A percentile compares a stretch with the other conserved stretches of the same genome.
phyloP scores from a whole-genome alignment of 495 filamentous ascomycete genomes.

The Xylaria curta region DNA sequence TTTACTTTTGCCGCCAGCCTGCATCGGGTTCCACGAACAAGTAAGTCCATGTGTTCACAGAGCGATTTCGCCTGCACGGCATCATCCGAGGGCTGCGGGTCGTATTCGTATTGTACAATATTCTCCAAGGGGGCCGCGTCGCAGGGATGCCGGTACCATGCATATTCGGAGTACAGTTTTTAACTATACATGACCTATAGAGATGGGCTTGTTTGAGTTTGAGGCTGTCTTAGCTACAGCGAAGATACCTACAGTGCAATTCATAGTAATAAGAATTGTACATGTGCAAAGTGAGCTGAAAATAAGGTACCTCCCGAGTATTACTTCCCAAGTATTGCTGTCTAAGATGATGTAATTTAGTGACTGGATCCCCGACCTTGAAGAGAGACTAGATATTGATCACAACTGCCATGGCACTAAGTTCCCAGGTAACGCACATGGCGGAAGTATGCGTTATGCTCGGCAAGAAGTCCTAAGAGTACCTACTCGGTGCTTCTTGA shows the following conservation, averaged over 20 bases:
- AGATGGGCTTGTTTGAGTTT: not conserved
- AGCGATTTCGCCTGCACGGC: not conserved
- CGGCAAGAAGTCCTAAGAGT: not conserved
- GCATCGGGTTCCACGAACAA: not conserved
- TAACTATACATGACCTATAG: not conserved
- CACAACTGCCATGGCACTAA: not conserved
- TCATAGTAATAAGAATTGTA: constrained; percentile 23
- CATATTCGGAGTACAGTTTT: constrained; percentile 24
- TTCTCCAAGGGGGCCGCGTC: constrained; percentile 6
- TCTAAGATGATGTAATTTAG: not conserved
- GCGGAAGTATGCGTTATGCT: not conserved
- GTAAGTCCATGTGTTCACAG: not conserved
- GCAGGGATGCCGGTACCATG: constrained; percentile 18
- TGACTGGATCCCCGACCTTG: not conserved
- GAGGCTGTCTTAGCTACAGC: constrained; percentile 7
- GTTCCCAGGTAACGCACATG: not conserved
- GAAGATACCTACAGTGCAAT: constrained; percentile 7
- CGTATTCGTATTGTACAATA: constrained; percentile 12
- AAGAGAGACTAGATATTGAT: not conserved
- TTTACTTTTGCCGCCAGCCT: not conserved
- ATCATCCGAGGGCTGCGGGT: not conserved
- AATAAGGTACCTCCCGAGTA: not conserved
- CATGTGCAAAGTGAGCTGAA: constrained; percentile 4
- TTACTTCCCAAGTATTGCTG: not conserved
- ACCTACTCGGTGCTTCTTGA: not conserved